Percentiles rank a stretch among this genome's conserved stretches.
Conservation (phyloP, 805 yeast genomes). For the Metschnikowia amazonensis region DNA sequence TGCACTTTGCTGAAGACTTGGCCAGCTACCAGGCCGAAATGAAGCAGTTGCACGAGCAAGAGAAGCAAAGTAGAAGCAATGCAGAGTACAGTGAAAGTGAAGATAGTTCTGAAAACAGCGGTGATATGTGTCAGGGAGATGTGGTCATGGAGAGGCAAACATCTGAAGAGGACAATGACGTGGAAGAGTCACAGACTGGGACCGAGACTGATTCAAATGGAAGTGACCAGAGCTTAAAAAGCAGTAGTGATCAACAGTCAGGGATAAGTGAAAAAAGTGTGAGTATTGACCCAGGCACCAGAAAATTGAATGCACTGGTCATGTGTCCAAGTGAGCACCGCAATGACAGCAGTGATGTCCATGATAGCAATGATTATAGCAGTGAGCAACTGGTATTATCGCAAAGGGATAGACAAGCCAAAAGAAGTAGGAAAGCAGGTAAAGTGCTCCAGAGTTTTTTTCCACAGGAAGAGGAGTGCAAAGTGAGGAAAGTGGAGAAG, state of each 20-base stretch:
- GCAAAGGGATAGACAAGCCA: not conserved
- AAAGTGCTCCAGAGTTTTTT: conserved; percentile 1
- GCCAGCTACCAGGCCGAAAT: conserved; percentile 11
- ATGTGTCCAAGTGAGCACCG: not conserved
- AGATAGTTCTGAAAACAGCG: not conserved
- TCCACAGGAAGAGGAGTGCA: not conserved
- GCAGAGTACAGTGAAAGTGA: not conserved
- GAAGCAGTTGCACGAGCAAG: not conserved
- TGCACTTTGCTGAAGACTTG: conserved; percentile 16
- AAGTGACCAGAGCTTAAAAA: not conserved
- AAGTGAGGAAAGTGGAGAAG: not conserved
- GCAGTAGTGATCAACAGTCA: not conserved
- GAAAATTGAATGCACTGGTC: not conserved
- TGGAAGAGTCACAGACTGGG: not conserved
- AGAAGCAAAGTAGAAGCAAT: not conserved
- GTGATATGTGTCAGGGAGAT: not conserved
- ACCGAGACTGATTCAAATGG: not conserved
- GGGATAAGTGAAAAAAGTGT: not conserved
- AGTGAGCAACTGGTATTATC: not conserved
- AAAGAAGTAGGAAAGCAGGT: conserved; percentile 1
- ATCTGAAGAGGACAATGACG: not conserved
- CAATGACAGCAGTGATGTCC: not conserved
- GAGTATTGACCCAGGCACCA: not conserved
- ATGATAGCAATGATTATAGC: not conserved
- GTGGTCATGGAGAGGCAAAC: not conserved